A percentile compares a stretch with the other conserved stretches of the same genome.
Conservation (phyloP, 2,329 filamentous ascomycete genomes). For the Cytospora piceae region DNA sequence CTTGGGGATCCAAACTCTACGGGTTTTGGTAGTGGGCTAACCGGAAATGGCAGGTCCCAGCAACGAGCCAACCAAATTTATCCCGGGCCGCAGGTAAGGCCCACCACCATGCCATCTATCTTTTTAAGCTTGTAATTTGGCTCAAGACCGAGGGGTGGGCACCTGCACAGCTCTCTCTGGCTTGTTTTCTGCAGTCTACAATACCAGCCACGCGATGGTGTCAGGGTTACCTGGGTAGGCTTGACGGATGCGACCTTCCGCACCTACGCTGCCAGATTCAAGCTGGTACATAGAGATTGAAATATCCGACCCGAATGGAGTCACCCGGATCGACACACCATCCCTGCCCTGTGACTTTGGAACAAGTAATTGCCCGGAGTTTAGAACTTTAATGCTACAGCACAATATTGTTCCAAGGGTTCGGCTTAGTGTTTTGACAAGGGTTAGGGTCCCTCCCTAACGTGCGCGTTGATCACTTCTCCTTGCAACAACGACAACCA, state of each 20-base stretch:
- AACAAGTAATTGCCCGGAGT: not conserved
- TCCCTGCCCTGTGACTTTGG: not conserved
- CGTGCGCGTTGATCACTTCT: too few species aligned
- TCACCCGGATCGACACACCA: constrained; percentile 8
- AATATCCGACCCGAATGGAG: not conserved
- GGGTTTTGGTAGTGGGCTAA: too few species aligned
- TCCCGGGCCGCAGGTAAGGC: not conserved
- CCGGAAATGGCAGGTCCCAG: not conserved
- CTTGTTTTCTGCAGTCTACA: not conserved
- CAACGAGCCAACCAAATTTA: not conserved
- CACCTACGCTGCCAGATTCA: not conserved
- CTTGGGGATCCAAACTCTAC: not conserved
- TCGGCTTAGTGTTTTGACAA: too few species aligned
- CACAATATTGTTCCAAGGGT: not conserved
- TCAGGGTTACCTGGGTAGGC: too few species aligned
- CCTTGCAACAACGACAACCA: too few species aligned
- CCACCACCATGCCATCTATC: not conserved
- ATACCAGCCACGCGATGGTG: not conserved
- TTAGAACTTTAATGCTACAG: not conserved
- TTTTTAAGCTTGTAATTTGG: constrained; percentile 28
- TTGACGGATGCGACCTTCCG: constrained; percentile 5
- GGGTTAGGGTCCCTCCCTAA: not conserved
- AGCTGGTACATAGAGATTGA: not conserved
- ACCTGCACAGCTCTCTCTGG: not conserved
- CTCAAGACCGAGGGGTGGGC: constrained; percentile 5